Evolutionary conservation across 2,329 filamentous ascomycete species (phyloP).

Genomic region (Sarocladiaceae sp.): DNA sequence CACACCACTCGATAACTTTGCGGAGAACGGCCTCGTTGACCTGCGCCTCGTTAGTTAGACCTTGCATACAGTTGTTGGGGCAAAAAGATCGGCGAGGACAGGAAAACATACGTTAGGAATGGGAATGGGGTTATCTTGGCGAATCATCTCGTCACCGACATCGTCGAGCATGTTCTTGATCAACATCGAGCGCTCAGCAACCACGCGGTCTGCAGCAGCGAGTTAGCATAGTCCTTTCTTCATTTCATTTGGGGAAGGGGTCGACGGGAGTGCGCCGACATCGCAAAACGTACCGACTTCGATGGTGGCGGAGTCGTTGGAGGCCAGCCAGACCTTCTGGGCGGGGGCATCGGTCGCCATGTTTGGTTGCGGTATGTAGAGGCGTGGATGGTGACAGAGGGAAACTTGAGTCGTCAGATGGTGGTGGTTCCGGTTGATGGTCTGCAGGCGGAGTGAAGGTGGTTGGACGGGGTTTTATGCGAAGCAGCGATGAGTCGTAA

Average conservation of each 20-base stretch:
- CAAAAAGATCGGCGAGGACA: conserved; percentile 8
- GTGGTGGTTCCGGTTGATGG: too few species aligned
- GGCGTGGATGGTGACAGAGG: neutral
- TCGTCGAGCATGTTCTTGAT: conserved; percentile 99
- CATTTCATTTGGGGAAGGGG: neutral
- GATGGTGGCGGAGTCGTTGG: conserved; percentile 44
- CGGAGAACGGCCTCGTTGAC: conserved; percentile 89
- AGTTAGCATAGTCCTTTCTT: conserved; percentile 10
- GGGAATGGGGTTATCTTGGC: conserved; percentile 64
- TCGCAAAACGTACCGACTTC: conserved; percentile 36
- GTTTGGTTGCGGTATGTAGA: conserved; percentile 13
- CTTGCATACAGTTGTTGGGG: too few species aligned
- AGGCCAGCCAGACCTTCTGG: conserved; percentile 42
- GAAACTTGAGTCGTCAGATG: neutral
- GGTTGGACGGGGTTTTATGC: neutral
- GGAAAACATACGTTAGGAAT: conserved; percentile 66
- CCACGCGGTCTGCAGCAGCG: conserved; percentile 57
- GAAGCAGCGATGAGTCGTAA: neutral
- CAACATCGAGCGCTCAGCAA: conserved; percentile 85
- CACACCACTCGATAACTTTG: conserved; percentile 98
- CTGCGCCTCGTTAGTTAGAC: conserved; percentile 32
- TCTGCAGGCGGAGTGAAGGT: neutral
- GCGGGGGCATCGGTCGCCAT: conserved; percentile 29
- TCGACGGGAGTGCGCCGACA: neutral
- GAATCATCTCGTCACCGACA: conserved; percentile 59